Percentiles rank a stretch among this genome's conserved stretches.
Evolutionary conservation across 805 yeast species (phyloP).

Genomic region (Clavispora fructus): DNA sequence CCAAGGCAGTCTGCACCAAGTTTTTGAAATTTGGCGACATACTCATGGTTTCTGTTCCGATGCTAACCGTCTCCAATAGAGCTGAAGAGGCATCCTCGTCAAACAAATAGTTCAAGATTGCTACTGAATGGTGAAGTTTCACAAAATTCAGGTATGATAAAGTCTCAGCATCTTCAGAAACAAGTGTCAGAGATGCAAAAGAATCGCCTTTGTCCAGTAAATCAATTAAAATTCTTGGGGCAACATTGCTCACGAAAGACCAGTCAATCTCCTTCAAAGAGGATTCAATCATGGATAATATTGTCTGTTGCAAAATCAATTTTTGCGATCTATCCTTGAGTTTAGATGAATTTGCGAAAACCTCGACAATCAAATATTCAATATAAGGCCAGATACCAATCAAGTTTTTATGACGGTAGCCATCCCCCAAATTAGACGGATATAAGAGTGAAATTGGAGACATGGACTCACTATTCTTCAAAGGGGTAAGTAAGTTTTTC

Average conservation of each 20-base stretch:
- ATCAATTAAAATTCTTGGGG: constrained; percentile 39
- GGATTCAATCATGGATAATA: constrained; percentile 47
- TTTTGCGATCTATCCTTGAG: constrained; percentile 30
- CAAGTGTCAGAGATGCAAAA: constrained; percentile 17
- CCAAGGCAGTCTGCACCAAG: constrained; percentile 37
- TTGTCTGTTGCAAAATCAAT: constrained; percentile 45
- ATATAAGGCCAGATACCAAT: constrained; percentile 76
- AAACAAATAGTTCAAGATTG: constrained; percentile 57
- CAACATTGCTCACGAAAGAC: constrained; percentile 45
- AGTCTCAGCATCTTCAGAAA: constrained; percentile 8
- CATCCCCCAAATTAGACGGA: constrained; percentile 60
- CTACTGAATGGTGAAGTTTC: constrained; percentile 66
- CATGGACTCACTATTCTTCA: constrained; percentile 26
- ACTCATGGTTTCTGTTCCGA: constrained; percentile 55
- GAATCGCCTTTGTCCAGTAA: constrained; percentile 15
- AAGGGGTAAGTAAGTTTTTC: constrained; percentile 33
- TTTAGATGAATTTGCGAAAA: constrained; percentile 50
- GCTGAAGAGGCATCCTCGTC: constrained; percentile 51
- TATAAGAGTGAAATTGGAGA: constrained; percentile 34
- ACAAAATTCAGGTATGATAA: constrained; percentile 30
- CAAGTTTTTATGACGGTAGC: constrained; percentile 42
- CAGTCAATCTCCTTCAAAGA: constrained; percentile 34
- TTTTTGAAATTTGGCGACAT: constrained; percentile 35
- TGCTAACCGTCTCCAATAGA: constrained; percentile 50
- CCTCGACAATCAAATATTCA: constrained; percentile 63